These are phyloP conservation scores for Xylaria sp. DNA, from an alignment of 2,329 filamentous ascomycete species.

Conservation along the genomic window DNA sequence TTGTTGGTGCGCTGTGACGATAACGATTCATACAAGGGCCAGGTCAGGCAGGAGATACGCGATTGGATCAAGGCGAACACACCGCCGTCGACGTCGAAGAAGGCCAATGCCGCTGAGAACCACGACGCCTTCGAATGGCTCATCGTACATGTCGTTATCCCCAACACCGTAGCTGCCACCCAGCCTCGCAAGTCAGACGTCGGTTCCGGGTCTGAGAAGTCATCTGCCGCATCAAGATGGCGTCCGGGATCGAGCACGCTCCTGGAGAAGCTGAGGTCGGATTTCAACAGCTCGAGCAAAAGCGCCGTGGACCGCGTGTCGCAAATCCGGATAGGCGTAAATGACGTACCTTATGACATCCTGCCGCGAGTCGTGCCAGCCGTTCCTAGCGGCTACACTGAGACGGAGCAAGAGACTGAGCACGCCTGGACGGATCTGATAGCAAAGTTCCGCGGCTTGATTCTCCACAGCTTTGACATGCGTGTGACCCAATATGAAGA, in stretches of 20 bases:
- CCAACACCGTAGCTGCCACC: conserved; percentile 82
- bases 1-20: conserved; percentile 93
- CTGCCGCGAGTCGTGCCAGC: conserved; percentile 71
- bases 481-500: conserved; percentile 96
- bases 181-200: conserved; percentile 73
- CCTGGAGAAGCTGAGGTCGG: conserved; percentile 86
- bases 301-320: conserved; percentile 78
- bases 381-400: conserved; percentile 71
- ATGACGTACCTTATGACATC: conserved; percentile 73
- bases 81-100: conserved; percentile 66
- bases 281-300: conserved; percentile 84
- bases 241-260: conserved; percentile 82
- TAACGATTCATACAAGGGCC: conserved; percentile 89
- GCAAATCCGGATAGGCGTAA: conserved; percentile 82
- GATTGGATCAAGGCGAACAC: conserved; percentile 91
- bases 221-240: conserved; percentile 73
- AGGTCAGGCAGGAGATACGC: conserved; percentile 78
- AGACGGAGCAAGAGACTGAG: conserved; percentile 80
- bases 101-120: conserved; percentile 79
- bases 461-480: conserved; percentile 88
- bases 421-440: conserved; percentile 87
- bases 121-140: conserved; percentile 98
- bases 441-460: conserved; percentile 84
- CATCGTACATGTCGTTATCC: conserved; percentile 89
- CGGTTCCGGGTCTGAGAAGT: conserved; percentile 67